Conservation (phyloP, 1,284 basidiomycete genomes). For the Apiotrichum akiyoshidainum region DNA sequence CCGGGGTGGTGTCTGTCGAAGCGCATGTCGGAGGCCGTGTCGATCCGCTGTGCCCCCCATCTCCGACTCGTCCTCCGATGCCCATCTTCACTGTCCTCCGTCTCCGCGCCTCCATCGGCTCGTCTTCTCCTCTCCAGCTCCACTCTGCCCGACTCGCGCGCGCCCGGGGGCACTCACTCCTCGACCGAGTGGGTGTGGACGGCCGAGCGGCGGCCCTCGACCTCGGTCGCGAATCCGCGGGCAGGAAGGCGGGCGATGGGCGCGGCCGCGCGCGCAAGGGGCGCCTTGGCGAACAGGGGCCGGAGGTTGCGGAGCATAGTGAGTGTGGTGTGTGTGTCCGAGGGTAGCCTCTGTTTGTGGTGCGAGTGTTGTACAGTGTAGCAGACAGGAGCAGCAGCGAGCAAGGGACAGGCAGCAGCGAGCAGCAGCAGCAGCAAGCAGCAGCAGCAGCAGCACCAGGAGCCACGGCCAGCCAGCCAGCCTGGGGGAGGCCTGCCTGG, state of each 20-base stretch:
- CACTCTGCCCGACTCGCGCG: background rate
- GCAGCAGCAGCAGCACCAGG: background rate
- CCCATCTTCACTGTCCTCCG: too few relatives aligned
- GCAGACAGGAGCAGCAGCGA: background rate
- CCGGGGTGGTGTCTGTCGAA: too few relatives aligned
- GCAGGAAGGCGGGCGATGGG: conserved; percentile 24
- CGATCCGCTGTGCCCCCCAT: too few relatives aligned
- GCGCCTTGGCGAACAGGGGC: conserved; percentile 33
- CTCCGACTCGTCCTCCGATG: too few relatives aligned
- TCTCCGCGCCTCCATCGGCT: too few relatives aligned
- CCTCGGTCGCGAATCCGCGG: conserved; percentile 8
- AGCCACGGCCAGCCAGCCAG: too few relatives aligned
- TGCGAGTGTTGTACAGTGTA: background rate
- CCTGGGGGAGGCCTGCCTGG: too few relatives aligned
- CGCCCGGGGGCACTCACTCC: conserved; percentile 38
- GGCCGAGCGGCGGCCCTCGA: conserved; percentile 49
- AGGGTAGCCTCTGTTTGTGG: background rate
- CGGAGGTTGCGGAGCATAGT: conserved; percentile 44
- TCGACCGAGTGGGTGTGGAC: conserved; percentile 47
- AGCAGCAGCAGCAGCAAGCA: background rate
- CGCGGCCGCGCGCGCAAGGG: conserved; percentile 26
- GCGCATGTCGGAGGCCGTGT: too few relatives aligned
- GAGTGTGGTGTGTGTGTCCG: background rate
- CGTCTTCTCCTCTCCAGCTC: background rate
- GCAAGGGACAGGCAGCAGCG: background rate